Evolutionary conservation across 768 basidiomycete genomes (phyloP), one percentile per base, ranked within the genome.

Genomic region (Mrakia gelida): DNA sequence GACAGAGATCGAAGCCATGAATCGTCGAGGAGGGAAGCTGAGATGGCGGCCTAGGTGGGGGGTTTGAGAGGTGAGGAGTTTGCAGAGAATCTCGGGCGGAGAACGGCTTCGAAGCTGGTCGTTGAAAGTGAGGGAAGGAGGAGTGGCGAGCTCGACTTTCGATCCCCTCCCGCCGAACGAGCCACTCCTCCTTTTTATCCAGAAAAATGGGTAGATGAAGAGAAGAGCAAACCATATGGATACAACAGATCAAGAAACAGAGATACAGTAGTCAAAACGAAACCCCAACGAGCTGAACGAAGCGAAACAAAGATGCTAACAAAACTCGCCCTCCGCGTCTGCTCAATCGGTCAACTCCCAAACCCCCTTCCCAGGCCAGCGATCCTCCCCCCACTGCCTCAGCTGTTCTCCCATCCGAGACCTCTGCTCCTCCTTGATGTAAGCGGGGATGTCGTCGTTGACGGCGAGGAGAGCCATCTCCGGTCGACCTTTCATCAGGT

Each of bases 381-480:
- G 49, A 4, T 26, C 28, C 32, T 77, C 71, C 3, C 76, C 76
- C 76, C 76, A 77, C 30, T 30, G 34, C 23, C 59, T 38, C 15
- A 77, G 28, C 41, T 73, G 71, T 6, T 49, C 11, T n/a, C 21
- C 38, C 16, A 72, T 52, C 30, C 21, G 28, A 1, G 0, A 28
- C 41, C 76, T 23, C 23, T 59, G n/a, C 13, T 52, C 9, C 28
- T 72, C 76, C 41, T n/a, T 15, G 8, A 32, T 56, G 3, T 18
- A 61, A 0, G 32, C 56, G 2, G 61, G 70, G 30, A 77, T 45
- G 32, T 78, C 77, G 28, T 78, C 77, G 54, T 78, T 78, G 13
- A 78, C 21, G 2, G 77, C 77, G 15, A 78, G 59, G 45, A 78
- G 65, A 4, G 77, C 77, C 21, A 74, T 16, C 6, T 78, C 72